A percentile compares a stretch with the other conserved stretches of the same genome.
Conservation (phyloP, 768 basidiomycete genomes). For the Podaxis pistillaris region DNA sequence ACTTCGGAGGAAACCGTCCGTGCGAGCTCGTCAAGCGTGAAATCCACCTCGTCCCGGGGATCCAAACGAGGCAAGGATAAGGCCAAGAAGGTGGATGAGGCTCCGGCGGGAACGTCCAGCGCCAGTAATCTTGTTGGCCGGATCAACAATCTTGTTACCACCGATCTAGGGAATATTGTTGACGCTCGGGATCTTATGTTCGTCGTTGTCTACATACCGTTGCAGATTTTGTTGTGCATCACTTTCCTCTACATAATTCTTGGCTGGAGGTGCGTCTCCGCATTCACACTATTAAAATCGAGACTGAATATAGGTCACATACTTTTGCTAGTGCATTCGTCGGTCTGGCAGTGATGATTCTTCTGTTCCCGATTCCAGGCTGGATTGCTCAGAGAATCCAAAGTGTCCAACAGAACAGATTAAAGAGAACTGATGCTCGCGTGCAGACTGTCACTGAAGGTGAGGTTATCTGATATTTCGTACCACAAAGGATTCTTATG, state of each 20-base stretch:
- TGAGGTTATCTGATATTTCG: constrained; percentile 22
- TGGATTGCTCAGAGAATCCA: constrained; percentile 52
- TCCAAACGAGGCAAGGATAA: constrained; percentile 6
- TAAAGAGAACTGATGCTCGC: constrained; percentile 57
- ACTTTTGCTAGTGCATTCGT: constrained; percentile 30
- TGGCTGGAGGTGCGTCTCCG: constrained; percentile 45
- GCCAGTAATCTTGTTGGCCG: constrained; percentile 60
- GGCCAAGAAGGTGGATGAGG: background rate
- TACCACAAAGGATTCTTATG: constrained; percentile 14
- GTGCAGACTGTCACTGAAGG: constrained; percentile 65
- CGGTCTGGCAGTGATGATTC: constrained; percentile 29
- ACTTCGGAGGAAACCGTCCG: constrained; percentile 2
- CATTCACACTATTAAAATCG: constrained; percentile 19
- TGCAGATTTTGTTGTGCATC: constrained; percentile 39
- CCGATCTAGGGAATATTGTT: constrained; percentile 48
- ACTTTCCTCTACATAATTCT: constrained; percentile 46
- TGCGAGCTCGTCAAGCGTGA: constrained; percentile 8
- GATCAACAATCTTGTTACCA: constrained; percentile 76
- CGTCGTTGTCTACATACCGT: constrained; percentile 37
- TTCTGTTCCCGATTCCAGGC: constrained; percentile 59
- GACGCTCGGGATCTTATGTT: constrained; percentile 37
- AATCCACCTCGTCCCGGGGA: constrained; percentile 5
- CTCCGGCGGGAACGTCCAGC: constrained; percentile 12
- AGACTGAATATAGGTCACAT: constrained; percentile 33
- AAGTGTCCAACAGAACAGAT: constrained; percentile 43